Evolutionary conservation across 805 yeast genomes (phyloP), one percentile per base, ranked within the genome.

Genomic region (Metschnikowia colocasiae): DNA sequence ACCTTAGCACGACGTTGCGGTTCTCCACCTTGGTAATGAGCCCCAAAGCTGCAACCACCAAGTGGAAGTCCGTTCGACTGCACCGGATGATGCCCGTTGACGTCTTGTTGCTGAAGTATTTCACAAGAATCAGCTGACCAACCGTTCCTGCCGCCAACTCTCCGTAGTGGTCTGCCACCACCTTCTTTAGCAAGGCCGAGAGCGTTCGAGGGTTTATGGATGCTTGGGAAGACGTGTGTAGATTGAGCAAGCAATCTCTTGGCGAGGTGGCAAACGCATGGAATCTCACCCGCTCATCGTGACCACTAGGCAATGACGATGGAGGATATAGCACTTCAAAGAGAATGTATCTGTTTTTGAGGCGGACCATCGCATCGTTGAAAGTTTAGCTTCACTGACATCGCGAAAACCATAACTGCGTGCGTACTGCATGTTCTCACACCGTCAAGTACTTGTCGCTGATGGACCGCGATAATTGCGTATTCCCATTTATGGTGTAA

Each of bases 81-180:
- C 92, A 86, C 51, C 96, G 74, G 16, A 92, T 58, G 3, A 91
- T 91, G 0, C 97, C 97, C 0, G 90, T 83, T 0, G 90, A 81
- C 0, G 97, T 90, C 57, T 76, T 77, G 46, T 80, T 80, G 13
- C 94, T 86, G 64, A 87, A 91, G 62, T 90, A 90, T 60, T 89
- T 87, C 44, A 91, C 65, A 13, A 80, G 76, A 4, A 87, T 60
- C 26, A 83, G 75, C 49, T 80, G 66, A 1, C 82, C 80, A 3
- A 80, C 80, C 16, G 75, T 71, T 0, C 94, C 95, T 0, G 79
- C 59, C 0, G 96, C 97, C 46, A 74, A 69, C 45, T 88, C 96
- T 1, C 98, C 98, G 61, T 84, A 87, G 53, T 82, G 75, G 23
- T 74, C 74, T 49, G 78, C 80, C 6, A 91, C 63, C 2, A 80